phyloP scores from a whole-genome alignment of 768 basidiomycete genomes.

The Lactarius psammicola region DNA sequence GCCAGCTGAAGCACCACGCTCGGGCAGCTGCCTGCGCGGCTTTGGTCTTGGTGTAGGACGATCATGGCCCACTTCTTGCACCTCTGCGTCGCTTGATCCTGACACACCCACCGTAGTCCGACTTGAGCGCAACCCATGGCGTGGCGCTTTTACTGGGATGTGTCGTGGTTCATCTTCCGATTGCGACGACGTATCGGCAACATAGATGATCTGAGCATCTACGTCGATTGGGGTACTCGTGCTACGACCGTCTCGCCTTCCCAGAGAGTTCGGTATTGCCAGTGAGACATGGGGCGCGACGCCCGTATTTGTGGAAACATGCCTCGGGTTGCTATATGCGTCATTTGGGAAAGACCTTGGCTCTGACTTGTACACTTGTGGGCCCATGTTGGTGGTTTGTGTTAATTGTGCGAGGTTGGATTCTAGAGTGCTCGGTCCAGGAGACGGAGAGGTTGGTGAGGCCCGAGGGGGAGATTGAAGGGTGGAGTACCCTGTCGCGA shows the following conservation, averaged over 20 bases:
- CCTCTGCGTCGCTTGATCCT: constrained; percentile 9
- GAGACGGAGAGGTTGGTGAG: background rate
- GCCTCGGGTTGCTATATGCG: background rate
- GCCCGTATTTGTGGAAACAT: no score
- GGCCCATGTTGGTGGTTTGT: background rate
- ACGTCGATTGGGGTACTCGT: constrained; percentile 4
- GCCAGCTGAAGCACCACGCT: background rate
- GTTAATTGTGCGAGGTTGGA: background rate
- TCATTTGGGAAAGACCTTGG: background rate
- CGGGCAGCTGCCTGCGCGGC: constrained; percentile 6
- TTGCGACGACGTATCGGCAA: background rate
- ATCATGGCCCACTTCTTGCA: background rate
- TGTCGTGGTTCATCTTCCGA: background rate
- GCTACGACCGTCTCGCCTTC: constrained; percentile 1
- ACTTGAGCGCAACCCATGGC: background rate
- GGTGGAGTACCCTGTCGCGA: background rate
- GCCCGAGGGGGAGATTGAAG: background rate
- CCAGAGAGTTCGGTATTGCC: background rate
- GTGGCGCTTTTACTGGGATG: background rate
- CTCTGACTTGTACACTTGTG: background rate
- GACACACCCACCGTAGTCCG: background rate
- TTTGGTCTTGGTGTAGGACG: constrained; percentile 14
- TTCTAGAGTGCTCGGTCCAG: constrained; percentile 6
- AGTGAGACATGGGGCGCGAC: background rate
- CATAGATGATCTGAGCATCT: constrained; percentile 10